phyloP scores from a whole-genome alignment of 2,329 filamentous ascomycete species.

The Scedosporium boydii region DNA sequence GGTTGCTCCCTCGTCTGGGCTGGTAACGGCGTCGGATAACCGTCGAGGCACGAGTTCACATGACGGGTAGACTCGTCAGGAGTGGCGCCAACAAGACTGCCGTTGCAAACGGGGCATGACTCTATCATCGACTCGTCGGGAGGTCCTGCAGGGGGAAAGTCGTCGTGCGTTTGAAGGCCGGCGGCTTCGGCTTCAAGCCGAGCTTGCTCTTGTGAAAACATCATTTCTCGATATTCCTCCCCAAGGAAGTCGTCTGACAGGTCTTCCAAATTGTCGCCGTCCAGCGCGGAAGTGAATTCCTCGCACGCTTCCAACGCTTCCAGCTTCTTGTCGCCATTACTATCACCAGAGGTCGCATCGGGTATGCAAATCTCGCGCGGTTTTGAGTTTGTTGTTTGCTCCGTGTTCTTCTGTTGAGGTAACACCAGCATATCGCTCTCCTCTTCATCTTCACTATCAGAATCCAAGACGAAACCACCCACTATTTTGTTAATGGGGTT shows the following conservation, averaged over 20 bases:
- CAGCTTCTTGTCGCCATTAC: background rate
- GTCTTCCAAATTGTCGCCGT: background rate
- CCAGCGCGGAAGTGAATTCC: background rate
- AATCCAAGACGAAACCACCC: constrained; percentile 55
- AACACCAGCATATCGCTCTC: constrained; percentile 6
- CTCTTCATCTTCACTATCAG: constrained; percentile 42
- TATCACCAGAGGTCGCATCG: background rate
- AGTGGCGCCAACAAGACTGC: constrained; percentile 48
- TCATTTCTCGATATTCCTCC: constrained; percentile 55
- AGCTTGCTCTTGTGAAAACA: constrained; percentile 69
- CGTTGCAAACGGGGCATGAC: constrained; percentile 70
- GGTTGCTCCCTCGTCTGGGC: constrained; percentile 12
- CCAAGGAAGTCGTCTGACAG: constrained; percentile 43
- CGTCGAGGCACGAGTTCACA: constrained; percentile 89
- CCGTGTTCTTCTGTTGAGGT: constrained; percentile 4
- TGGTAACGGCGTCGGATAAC: constrained; percentile 55
- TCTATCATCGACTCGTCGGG: constrained; percentile 20
- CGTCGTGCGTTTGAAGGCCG: constrained; percentile 23
- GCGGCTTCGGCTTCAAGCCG: constrained; percentile 52
- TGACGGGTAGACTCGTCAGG: constrained; percentile 66
- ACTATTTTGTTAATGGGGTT: constrained; percentile 7
- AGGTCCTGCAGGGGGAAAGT: constrained; percentile 19
- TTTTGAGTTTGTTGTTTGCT: background rate
- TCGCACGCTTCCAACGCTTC: background rate
- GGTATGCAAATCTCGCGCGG: background rate